Evolutionary conservation across 2,329 filamentous ascomycete species (phyloP).

Genomic region (Penicillium sumatraense): DNA sequence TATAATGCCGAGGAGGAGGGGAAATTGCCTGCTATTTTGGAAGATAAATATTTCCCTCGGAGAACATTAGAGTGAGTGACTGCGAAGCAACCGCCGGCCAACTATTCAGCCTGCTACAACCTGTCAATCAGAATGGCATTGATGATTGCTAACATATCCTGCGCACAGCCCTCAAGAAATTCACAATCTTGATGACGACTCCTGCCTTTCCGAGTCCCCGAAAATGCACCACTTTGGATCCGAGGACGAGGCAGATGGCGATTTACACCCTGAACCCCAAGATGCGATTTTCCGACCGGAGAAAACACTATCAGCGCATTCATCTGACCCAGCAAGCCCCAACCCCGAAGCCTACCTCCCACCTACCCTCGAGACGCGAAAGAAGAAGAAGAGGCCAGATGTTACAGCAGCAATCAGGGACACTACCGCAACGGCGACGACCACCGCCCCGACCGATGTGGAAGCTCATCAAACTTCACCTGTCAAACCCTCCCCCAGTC

Average conservation of each 20-base stretch:
- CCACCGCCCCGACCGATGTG: conserved; percentile 3
- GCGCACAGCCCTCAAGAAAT: conserved; percentile 42
- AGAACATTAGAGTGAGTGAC: conserved; percentile 58
- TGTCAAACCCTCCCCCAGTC: too few species aligned
- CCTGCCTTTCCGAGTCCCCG: conserved; percentile 33
- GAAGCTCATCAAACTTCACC: too few species aligned
- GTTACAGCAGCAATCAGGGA: neutral
- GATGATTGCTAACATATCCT: neutral
- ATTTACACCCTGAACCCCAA: conserved; percentile 23
- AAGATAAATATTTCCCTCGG: conserved; percentile 63
- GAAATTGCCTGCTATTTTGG: conserved; percentile 61
- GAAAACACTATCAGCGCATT: conserved; percentile 5
- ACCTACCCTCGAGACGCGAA: conserved; percentile 38
- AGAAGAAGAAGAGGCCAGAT: conserved; percentile 24
- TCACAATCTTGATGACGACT: conserved; percentile 31
- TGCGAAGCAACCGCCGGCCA: too few species aligned
- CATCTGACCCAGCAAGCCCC: conserved; percentile 12
- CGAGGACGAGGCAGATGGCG: conserved; percentile 32
- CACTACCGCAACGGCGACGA: neutral
- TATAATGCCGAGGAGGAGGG: conserved; percentile 32
- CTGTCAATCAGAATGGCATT: too few species aligned
- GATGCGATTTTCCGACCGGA: conserved; percentile 16
- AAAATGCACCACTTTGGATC: neutral
- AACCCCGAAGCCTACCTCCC: conserved; percentile 27
- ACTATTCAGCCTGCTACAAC: too few species aligned